Evolutionary conservation across 805 yeast genomes (phyloP).

Genomic region (Candida schatavii): DNA sequence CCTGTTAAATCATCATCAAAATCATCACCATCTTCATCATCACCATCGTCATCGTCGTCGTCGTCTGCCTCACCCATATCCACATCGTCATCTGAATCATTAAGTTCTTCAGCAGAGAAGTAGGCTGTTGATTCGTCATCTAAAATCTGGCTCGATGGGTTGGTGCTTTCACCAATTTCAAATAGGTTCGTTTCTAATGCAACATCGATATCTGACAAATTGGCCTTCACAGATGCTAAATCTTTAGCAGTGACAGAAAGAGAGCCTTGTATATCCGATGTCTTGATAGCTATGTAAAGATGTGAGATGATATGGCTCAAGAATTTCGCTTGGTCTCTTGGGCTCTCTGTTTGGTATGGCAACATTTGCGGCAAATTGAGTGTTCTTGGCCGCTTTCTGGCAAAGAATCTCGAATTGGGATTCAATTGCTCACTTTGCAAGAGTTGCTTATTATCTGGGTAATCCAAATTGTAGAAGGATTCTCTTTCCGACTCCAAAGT

Average conservation of each 20-base stretch:
- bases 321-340: slow-evolving; percentile 66
- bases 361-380: slow-evolving; percentile 44
- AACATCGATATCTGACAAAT: slow-evolving; percentile 39
- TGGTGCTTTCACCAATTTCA: slow-evolving; percentile 17
- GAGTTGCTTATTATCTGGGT: slow-evolving; percentile 41
- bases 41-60: slow-evolving; percentile 43
- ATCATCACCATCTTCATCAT: slow-evolving; percentile 34
- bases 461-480: slow-evolving; percentile 48
- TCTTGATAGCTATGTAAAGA: slow-evolving; percentile 70
- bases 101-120: slow-evolving; percentile 16
- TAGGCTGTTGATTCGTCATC: slow-evolving; percentile 16
- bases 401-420: slow-evolving; percentile 34
- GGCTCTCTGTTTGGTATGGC: slow-evolving; percentile 74
- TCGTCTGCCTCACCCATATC: slow-evolving; percentile 39
- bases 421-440: slow-evolving; percentile 27
- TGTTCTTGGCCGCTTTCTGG: slow-evolving; percentile 40
- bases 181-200: slow-evolving; percentile 55
- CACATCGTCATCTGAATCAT: slow-evolving; percentile 33
- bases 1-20: slow-evolving; percentile 34
- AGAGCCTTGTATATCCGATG: slow-evolving; percentile 72
- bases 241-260: slow-evolving; percentile 67
- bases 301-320: slow-evolving; percentile 78
- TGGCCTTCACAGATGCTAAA: slow-evolving; percentile 44
- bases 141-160: slow-evolving; percentile 1
- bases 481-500: slow-evolving; percentile 29